These are phyloP conservation scores for Phanerochaete carnosa DNA, from an alignment of 768 basidiomycete genomes.

Conservation along the genomic window DNA sequence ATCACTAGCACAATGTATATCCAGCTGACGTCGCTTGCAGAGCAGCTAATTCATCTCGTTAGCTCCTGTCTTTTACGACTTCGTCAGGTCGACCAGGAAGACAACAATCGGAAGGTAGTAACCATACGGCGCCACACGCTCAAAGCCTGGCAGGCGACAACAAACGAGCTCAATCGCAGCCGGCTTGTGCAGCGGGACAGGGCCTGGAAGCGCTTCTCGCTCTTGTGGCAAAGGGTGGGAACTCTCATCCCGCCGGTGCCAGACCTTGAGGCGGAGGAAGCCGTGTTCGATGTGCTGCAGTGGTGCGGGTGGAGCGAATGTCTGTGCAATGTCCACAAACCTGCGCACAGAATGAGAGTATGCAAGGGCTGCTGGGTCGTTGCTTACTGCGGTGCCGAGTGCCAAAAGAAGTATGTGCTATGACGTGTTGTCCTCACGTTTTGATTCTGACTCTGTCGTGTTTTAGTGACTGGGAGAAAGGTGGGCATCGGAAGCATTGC, in stretches of 20 bases:
- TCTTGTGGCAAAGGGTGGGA: background rate
- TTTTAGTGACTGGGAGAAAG: background rate
- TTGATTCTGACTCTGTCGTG: background rate
- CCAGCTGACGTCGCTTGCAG: no score
- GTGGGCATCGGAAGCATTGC: background rate
- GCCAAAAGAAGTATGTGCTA: background rate
- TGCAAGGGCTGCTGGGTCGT: background rate
- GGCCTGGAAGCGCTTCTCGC: background rate
- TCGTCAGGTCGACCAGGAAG: no score
- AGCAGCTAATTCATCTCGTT: no score
- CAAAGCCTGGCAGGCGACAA: background rate
- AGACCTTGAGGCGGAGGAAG: background rate
- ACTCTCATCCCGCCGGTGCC: background rate
- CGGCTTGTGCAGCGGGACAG: background rate
- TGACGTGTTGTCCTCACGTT: background rate
- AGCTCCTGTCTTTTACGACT: no score
- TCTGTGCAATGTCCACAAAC: background rate
- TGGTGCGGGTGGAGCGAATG: background rate
- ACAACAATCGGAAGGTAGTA: no score
- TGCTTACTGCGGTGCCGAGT: background rate
- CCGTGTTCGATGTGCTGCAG: background rate
- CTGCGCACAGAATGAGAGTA: background rate
- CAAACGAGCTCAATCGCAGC: background rate
- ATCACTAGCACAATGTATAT: no score
- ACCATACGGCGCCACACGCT: background rate